phyloP scores from a whole-genome alignment of 371 early-diverging fungal species.

The Mucor racemosus region DNA sequence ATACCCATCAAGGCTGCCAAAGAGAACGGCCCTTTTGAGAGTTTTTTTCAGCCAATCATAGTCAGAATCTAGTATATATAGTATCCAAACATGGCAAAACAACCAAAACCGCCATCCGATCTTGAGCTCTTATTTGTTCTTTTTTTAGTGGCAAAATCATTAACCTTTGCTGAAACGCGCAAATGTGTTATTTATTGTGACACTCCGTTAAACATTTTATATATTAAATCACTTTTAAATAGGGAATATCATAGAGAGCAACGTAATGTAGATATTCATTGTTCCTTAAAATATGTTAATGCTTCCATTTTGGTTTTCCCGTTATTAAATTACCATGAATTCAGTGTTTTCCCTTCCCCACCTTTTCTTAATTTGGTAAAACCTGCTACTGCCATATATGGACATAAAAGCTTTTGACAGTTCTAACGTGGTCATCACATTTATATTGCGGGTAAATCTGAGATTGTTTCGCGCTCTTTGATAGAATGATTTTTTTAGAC shows the following conservation, averaged over 20 bases:
- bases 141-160: slow-evolving; percentile 2
- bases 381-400: background rate
- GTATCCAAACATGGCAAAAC: background rate
- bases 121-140: slow-evolving; percentile 1
- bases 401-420: background rate
- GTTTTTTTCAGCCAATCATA: slow-evolving; percentile 1
- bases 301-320: background rate
- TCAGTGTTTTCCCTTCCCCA: slow-evolving; percentile 2
- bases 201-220: background rate
- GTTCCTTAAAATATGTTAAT: background rate
- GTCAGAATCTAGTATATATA: background rate
- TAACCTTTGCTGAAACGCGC: background rate
- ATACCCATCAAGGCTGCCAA: background rate
- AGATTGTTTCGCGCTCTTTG: background rate
- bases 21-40: background rate
- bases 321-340: background rate
- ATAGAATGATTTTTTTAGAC: background rate
- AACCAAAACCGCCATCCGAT: background rate
- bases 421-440: background rate
- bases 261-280: background rate
- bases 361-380: background rate
- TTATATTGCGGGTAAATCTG: background rate
- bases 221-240: background rate
- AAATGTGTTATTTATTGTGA: background rate
- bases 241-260: background rate